Base-by-base conservation (phyloP, 371 early-diverging fungal species). In the Mucor circinelloides region DNA sequence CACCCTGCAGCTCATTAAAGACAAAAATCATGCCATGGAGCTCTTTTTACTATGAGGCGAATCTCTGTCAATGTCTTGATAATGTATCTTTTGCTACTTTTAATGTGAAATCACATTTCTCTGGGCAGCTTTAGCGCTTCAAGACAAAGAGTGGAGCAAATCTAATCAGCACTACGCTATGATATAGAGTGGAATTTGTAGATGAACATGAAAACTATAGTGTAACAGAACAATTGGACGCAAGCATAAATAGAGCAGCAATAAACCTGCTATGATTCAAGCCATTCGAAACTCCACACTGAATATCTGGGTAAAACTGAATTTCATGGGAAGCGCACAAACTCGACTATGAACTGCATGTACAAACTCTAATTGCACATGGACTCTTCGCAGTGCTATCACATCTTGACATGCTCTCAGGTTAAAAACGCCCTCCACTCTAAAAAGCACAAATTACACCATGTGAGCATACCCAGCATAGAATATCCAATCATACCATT, bases 401-500 rank as follows among this genome's bases (percentile, higher is more conserved):
- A 40, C 5, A 40, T 40, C 15, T 40, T 17, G 40, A 17, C 40
- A 17, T 40, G 40, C 40, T 17, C 17, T 40, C 40, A 17, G 0
- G 1, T 17, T 40, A 17, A 40, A 6, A 36, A 36, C 36, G 2
- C 17, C 40, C 15, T 17, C 5, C 40, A 40, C 34, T 34, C 34
- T 34, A 8, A 40, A 40, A 38, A 38, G 15, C 15, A 13, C 38
- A 38, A 38, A 38, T 38, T 38, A 4, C 40, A 40, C 40, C 40
- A 40, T 40, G 40, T 40, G 48, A 48, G 48, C 17, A n/a, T 23
- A 48, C 19, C n/a, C 48, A 52, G 5, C 15, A 17, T 40, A 17
- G 3, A 40, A 40, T 19, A 56, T 34, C 60, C 66, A 66, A 66
- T 66, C 50, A 66, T 17, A 12, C 6, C 2, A 12, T 23, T 25